Conservation (phyloP, 2,329 filamentous ascomycete species). For the Chaetomiaceae sp. region DNA sequence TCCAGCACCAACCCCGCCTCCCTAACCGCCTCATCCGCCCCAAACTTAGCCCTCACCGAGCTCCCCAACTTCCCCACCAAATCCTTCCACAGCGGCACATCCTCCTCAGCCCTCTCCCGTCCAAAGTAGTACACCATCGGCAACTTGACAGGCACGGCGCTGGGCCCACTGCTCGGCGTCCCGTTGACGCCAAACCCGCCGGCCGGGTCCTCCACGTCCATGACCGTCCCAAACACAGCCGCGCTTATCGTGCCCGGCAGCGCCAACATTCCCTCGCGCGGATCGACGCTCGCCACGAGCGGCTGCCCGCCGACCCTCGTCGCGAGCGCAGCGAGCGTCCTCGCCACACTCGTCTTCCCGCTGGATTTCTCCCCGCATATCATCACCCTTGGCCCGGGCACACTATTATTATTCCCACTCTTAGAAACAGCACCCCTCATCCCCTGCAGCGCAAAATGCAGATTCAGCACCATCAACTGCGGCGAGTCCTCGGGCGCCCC, state of each 20-base stretch:
- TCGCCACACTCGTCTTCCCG: conserved; percentile 79
- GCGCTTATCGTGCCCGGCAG: conserved; percentile 80
- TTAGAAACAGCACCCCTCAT: conserved; percentile 54
- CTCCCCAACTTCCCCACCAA: conserved; percentile 73
- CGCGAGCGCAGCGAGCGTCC: conserved; percentile 75
- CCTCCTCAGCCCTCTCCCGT: conserved; percentile 65
- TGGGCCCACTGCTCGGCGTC: conserved; percentile 86
- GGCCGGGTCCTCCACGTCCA: conserved; percentile 75
- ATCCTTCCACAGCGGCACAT: conserved; percentile 66
- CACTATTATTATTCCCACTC: neutral
- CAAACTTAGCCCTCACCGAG: conserved; percentile 67
- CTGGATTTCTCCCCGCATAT: conserved; percentile 72
- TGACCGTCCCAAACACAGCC: conserved; percentile 77
- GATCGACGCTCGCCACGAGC: conserved; percentile 79
- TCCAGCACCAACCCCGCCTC: conserved; percentile 81
- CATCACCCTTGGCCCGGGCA: conserved; percentile 64
- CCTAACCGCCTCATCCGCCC: conserved; percentile 68
- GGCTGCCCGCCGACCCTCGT: conserved; percentile 70
- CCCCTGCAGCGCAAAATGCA: conserved; percentile 80
- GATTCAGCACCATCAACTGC: conserved; percentile 74
- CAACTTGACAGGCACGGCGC: conserved; percentile 81
- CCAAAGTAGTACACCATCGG: conserved; percentile 90
- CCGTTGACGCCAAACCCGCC: conserved; percentile 90
- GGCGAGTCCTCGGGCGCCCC: conserved; percentile 72
- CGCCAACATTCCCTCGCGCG: conserved; percentile 71